Conservation (phyloP, 2,329 filamentous ascomycete genomes). For the Hymenoscyphus infarciens region DNA sequence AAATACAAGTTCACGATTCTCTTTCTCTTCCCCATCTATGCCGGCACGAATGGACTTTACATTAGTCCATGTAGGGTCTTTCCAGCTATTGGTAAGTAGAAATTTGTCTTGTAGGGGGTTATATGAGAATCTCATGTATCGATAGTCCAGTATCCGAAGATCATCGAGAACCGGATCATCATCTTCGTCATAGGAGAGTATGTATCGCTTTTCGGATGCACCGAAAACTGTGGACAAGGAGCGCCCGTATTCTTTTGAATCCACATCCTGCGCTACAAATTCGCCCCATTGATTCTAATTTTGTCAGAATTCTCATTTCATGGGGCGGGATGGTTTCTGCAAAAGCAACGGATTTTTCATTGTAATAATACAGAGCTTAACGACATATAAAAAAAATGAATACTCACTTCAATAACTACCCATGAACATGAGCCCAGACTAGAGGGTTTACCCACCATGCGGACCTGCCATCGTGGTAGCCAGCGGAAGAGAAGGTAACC, state of each 20-base stretch:
- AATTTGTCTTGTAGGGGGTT: constrained; percentile 90
- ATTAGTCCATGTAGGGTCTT: constrained; percentile 84
- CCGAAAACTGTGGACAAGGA: constrained; percentile 65
- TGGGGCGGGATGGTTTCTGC: neutral
- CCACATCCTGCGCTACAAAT: constrained; percentile 71
- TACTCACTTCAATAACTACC: constrained; percentile 79
- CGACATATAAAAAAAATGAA: neutral
- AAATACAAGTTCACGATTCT: constrained; percentile 79
- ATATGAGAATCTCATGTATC: constrained; percentile 90
- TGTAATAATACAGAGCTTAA: neutral
- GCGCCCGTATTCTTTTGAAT: constrained; percentile 50
- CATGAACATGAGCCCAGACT: constrained; percentile 75
- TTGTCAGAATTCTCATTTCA: constrained; percentile 29
- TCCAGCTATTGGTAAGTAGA: constrained; percentile 83
- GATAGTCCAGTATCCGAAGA: constrained; percentile 80
- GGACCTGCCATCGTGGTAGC: constrained; percentile 84
- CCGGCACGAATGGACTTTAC: constrained; percentile 71
- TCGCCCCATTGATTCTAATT: constrained; percentile 89
- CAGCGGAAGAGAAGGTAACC: constrained; percentile 84
- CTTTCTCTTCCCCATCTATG: constrained; percentile 84
- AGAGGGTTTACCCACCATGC: constrained; percentile 64
- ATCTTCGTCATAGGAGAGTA: constrained; percentile 61
- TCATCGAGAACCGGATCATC: constrained; percentile 74
- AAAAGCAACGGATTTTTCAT: neutral
- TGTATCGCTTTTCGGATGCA: constrained; percentile 55